Evolutionary conservation across 352 stramenopile genomes (phyloP), one percentile per base, ranked within the genome.

Genomic region (Phytophthora lateralis): DNA sequence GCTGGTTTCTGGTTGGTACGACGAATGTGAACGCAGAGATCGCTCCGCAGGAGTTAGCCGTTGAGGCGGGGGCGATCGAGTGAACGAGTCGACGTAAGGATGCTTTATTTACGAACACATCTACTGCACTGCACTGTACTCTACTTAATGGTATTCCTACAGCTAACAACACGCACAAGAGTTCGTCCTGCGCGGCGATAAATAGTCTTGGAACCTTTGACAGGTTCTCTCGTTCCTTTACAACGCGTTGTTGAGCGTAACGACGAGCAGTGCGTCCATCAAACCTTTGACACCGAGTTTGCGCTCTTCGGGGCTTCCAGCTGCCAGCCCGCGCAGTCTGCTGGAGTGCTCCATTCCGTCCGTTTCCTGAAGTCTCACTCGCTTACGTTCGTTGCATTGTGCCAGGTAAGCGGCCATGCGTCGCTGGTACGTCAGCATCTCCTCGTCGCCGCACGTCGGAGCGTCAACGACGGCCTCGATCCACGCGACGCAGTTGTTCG

Each of bases 211-310:
- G 8, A 10, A 0, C 7, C 17, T 43, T 21, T 8, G 0, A 38
- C 11, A 3, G 21, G 21, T 11, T 10, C 12, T 12, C 4, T 1
- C n/a, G 18, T 20, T 38, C 37, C 8, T 12, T 53, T 48, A 74
- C 26, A 70, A 26, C 14, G 42, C 60, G 18, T 74, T 61, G 51
- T 70, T 74, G 4, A 74, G 55, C 35, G 66, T 70, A 20, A 74
- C 43, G 9, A 74, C 55, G 24, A 74, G 55, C 8, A 74, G 39
- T 4, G 66, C 66, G 35, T 70, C 66, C 66, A 74, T 44, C 1
- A 74, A 32, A 2, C 66, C 66, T n/a, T 69, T 67, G 30, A 74
- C 45, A 24, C 55, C 59, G 35, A 70, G 60, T 20, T 55, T 56
- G 11, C 45, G 38, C 12, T 14, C 27, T 34, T 60, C 53, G 8